Percentiles rank a stretch among this genome's conserved stretches.
Evolutionary conservation across 139 green algal species (phyloP).

Genomic region (Haematococcus lacustris): DNA sequence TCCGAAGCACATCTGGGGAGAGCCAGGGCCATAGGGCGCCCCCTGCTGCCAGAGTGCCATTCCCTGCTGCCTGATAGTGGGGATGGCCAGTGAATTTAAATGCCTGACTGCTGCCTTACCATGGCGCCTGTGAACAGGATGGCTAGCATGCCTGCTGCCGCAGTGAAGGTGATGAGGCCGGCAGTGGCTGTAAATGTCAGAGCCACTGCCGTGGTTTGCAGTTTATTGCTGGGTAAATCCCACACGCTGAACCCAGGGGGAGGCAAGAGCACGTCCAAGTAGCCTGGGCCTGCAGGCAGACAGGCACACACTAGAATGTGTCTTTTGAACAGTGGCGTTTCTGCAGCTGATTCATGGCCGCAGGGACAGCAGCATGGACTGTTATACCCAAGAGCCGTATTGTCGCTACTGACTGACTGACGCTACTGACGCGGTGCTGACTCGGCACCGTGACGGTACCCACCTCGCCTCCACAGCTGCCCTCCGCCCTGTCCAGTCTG

Average conservation of each 20-base stretch:
- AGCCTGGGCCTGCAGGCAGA: background rate
- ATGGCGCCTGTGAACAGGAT: constrained; percentile 22
- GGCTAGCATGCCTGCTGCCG: constrained; percentile 18
- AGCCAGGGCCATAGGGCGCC: background rate
- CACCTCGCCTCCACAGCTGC: too few relatives aligned
- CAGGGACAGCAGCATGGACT: too few relatives aligned
- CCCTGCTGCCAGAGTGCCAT: background rate
- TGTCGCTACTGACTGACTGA: too few relatives aligned
- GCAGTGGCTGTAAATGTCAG: constrained; percentile 20
- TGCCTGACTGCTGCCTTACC: too few relatives aligned
- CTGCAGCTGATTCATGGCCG: too few relatives aligned
- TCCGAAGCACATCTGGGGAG: background rate
- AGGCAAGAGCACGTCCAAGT: background rate
- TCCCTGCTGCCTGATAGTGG: background rate
- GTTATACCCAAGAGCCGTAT: too few relatives aligned
- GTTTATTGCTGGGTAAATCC: constrained; percentile 15
- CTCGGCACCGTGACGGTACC: too few relatives aligned
- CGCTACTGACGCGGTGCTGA: too few relatives aligned
- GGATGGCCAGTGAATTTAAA: too few relatives aligned
- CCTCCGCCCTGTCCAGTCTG: too few relatives aligned
- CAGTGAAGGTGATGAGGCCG: constrained; percentile 16
- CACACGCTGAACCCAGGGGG: constrained; percentile 8
- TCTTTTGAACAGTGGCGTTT: too few relatives aligned
- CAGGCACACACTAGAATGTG: too few relatives aligned
- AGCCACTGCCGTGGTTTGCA: constrained; percentile 14